Base-by-base conservation (phyloP, 352 stramenopile genomes). In the Elongisporangium prolatum region DNA sequence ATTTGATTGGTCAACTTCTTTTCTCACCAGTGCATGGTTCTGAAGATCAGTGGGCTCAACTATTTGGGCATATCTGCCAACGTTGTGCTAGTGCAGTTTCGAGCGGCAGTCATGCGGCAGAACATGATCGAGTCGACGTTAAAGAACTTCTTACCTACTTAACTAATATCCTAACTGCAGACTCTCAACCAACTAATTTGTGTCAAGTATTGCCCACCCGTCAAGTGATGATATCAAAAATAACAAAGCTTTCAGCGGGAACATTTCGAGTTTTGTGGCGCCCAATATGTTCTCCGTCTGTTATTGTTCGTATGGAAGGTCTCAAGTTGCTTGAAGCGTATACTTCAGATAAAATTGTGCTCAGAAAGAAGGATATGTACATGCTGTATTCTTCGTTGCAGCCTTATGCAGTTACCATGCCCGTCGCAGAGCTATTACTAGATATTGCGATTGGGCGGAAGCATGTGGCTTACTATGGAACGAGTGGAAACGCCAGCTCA, bases 241-340 rank as follows among this genome's bases (percentile, higher is more conserved):
- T 82, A 13, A 62, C 56, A 21, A 86, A 81, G 54, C 57, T 95
- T 0, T 87, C 80, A 6, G 80, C 91, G 54, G 77, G 80, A 5
- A 85, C 83, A 0, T 62, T 91, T 14, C 71, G 78, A 14, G 37
- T 90, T 16, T 72, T 86, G 53, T 95, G 84, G 82, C 75, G 60
- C 20, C 68, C 75, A 25, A 84, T 95, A 71, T 59, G 74, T 11
- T 80, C 69, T 11, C 25, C 65, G 9, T 66, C 72, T 38, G 68
- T 78, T 13, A 72, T 68, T 34, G 67, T 93, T 18, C 80, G 84
- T 5, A 63, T 90, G 6, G 74, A 80, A 61, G 74, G 71, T 14
- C 63, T 93, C 28, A 67, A 61, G n/a, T 55, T 93, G 2, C 89
- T 92, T 44, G 82, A 93, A 60, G 54, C 75, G 3, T 90, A 91